Percentiles rank a stretch among this genome's conserved stretches.
Evolutionary conservation across 2,329 filamentous ascomycete genomes (phyloP).

Genomic region (Xylariaceae sp.): DNA sequence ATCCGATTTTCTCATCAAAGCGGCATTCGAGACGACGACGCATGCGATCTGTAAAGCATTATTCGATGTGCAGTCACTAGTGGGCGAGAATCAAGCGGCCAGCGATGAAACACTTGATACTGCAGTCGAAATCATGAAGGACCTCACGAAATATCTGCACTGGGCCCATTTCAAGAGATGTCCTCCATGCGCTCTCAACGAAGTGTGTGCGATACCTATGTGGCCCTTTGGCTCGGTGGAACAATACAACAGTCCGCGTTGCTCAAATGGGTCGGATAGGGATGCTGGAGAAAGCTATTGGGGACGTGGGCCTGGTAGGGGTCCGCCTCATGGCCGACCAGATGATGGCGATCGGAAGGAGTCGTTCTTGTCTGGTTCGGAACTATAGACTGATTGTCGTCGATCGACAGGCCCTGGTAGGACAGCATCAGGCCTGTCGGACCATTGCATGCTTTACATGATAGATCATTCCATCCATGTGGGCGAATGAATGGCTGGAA

Average conservation of each 20-base stretch:
- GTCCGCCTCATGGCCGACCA: too few species aligned
- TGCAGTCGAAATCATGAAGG: constrained; percentile 11
- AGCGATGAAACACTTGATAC: constrained; percentile 6
- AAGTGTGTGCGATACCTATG: constrained; percentile 38
- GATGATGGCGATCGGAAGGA: too few species aligned
- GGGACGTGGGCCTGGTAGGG: constrained; percentile 1
- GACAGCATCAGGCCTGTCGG: too few species aligned
- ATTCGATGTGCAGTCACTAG: constrained; percentile 23
- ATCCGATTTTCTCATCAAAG: constrained; percentile 43
- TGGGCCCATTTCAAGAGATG: constrained; percentile 37
- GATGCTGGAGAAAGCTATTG: constrained; percentile 17
- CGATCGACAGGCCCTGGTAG: too few species aligned
- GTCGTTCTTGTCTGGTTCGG: too few species aligned
- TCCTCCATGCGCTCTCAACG: constrained; percentile 26
- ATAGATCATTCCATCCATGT: too few species aligned
- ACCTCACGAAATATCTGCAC: constrained; percentile 27
- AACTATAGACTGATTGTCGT: too few species aligned
- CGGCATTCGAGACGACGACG: constrained; percentile 33
- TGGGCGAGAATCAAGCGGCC: constrained; percentile 18
- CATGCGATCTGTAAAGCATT: constrained; percentile 22
- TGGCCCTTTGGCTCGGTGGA: constrained; percentile 33
- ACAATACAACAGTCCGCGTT: constrained; percentile 30
- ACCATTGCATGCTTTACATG: too few species aligned
- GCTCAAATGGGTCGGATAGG: constrained; percentile 18
- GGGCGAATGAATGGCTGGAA: too few species aligned